Base-by-base conservation (phyloP, 768 basidiomycete species). In the Trametes punicea region DNA sequence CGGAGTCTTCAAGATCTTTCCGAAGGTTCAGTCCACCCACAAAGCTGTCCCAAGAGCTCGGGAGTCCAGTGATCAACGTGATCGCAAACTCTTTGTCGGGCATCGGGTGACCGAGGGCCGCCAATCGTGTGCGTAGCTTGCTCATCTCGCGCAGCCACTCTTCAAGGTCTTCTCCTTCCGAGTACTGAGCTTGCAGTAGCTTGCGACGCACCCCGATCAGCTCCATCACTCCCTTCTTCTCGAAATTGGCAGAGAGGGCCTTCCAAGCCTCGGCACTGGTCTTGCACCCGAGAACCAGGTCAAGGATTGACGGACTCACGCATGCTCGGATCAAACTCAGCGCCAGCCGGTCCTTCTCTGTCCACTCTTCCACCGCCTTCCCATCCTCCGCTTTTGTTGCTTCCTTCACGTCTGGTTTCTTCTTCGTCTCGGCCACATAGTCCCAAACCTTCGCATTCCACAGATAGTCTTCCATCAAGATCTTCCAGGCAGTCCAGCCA, bases 1-100 rank as follows among this genome's bases (percentile, higher is more conserved):
- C 25, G 38, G n/a, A n/a, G 51, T 25, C 26, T 40, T 25, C 15
- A 38, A 16, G 34, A 50, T 50, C 25, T 38, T 23, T 16, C 26
- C 21, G 34, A n/a, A 26, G 23, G 4, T 38, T n/a, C 18, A 46
- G 31, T n/a, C 26, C 23, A 27, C 46, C 50, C 18, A 66, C 69
- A 46, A 73, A 74, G 0, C 56, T 8, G 47, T 72, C 64, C 74
- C 73, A 74, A 13, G 70, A 65, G 9, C 71, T 64, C 16, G 70
- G 72, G 0, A 74, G 59, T 6, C 66, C 71, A 3, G 67, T 69
- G 21, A 73, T 65, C 7, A 75, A 51, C 0, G 65, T 67, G 50
- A 66, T 66, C 23, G 62, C 51, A 47, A 73, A 74, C 10, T 75
- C 69, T 13, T 61, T 41, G 21, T 72, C 71, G 0, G 27, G 39